These are phyloP conservation scores for Tylopilus plumbeoviolaceoides DNA, from an alignment of 768 basidiomycete species.

Conservation along the genomic window DNA sequence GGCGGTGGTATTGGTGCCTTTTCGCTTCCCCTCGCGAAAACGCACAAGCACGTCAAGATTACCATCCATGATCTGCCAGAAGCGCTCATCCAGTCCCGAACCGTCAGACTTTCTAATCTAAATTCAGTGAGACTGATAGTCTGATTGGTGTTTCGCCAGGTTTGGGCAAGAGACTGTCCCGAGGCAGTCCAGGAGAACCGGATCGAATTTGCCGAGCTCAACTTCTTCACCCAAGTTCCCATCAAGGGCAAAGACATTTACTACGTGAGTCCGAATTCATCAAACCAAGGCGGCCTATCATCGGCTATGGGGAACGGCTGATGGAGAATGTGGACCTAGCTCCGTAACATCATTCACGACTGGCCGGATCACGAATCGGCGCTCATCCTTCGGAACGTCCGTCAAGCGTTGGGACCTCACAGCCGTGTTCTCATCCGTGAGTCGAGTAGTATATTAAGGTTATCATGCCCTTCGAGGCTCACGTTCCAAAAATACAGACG, in stretches of 20 bases:
- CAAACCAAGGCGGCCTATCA: background rate
- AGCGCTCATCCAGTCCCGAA: too few relatives aligned
- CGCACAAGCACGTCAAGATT: background rate
- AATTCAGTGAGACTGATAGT: too few relatives aligned
- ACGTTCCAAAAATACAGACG: conserved; percentile 14
- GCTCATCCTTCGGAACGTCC: conserved; percentile 28
- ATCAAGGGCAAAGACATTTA: conserved; percentile 20
- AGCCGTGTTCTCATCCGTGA: conserved; percentile 33
- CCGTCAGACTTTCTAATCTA: conserved; percentile 3
- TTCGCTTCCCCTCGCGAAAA: too few relatives aligned
- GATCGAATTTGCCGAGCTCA: conserved; percentile 5
- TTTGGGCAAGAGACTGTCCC: too few relatives aligned
- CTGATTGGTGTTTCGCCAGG: too few relatives aligned
- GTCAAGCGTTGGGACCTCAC: conserved; percentile 26
- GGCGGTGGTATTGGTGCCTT: background rate
- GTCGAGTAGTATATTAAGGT: background rate
- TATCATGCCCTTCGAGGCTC: background rate
- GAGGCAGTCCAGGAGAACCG: conserved; percentile 9
- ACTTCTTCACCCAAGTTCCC: too few relatives aligned
- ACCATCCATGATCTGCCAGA: background rate
- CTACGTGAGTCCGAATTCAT: conserved; percentile 23
- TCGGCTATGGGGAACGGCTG: background rate
- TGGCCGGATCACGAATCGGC: conserved; percentile 31
- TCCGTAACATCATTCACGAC: conserved; percentile 28
- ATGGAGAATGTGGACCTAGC: conserved; percentile 1